Evolutionary conservation across 139 green algal species (phyloP), one percentile per base, ranked within the genome.

Genomic region (Chlorella vulgaris): DNA sequence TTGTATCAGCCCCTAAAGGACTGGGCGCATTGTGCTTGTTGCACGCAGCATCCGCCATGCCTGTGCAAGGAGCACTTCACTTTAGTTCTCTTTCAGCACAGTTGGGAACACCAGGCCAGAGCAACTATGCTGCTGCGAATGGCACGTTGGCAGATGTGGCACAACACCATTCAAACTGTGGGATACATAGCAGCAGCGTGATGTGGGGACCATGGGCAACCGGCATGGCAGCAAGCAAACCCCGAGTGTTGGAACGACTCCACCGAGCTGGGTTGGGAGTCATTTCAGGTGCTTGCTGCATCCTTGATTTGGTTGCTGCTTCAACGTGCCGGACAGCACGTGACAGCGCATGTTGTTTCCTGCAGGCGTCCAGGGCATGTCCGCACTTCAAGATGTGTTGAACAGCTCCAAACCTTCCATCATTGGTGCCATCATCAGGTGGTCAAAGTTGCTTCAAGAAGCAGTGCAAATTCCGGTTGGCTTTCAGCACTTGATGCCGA

Each of bases 111-210:
- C 83, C 89, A 22, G 93, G 93, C 8, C 93, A 97, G 81, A 81
- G 86, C 53, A 93, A 89, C 74, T 96, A 96, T 74, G 78, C 79
- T 42, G 90, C 89, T 35, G 91, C 93, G 4, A 97, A 97, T 69
- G 86, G 85, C 28, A 87, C 81, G 7, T 67, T 96, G 62, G 93
- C 95, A 47, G 78, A 55, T 2, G 31, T 22, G 40, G 69, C 4
- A 84, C 89, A 38, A 10, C 3, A 33, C 4, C 28, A 24, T 18
- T 5, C 19, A 15, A 13, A 60, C 33, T 1, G n/a, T 24, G 38
- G 84, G 50, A 2, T 43, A 36, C 39, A 24, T 5, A 36, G 42
- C 24, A 62, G 53, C 60, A 35, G 51, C 55, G 60, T 92, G 29
- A 81, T 86, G 43, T 92, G 89, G 89, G 89, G 89, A 13, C 82